Evolutionary conservation across 2,329 filamentous ascomycete genomes (phyloP).

Genomic region (Clarireedia paspali): DNA sequence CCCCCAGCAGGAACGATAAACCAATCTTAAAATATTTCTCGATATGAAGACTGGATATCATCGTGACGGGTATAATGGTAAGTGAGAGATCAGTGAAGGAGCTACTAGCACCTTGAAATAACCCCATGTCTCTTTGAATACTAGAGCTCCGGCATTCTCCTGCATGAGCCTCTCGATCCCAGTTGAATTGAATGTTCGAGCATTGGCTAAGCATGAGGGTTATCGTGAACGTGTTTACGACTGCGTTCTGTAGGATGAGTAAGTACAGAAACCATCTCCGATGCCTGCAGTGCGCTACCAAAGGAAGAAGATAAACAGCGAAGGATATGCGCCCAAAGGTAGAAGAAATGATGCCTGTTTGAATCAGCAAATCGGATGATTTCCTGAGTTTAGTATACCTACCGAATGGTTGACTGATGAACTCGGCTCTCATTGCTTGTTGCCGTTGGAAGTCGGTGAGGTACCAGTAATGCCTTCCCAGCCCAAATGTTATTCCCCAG

Average conservation of each 20-base stretch:
- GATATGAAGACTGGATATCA: neutral
- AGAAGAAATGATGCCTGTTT: neutral
- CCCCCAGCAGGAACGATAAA: neutral
- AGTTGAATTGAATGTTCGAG: neutral
- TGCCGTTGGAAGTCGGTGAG: neutral
- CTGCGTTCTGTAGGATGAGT: neutral
- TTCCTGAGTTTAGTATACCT: neutral
- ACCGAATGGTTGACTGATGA: constrained; percentile 1
- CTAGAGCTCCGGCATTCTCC: neutral
- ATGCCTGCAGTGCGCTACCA: neutral
- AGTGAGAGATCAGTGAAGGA: constrained; percentile 3
- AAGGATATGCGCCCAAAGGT: constrained; percentile 2
- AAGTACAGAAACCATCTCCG: constrained; percentile 1
- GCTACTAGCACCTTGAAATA: constrained; percentile 1
- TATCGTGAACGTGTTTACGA: neutral
- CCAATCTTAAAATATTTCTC: neutral
- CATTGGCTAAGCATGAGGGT: neutral
- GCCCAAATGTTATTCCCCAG: constrained; percentile 1
- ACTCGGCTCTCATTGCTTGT: neutral
- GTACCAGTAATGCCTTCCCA: neutral
- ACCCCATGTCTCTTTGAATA: neutral
- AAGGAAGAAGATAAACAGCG: neutral
- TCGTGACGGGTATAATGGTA: neutral
- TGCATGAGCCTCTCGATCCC: neutral
- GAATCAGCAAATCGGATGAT: neutral